phyloP scores from a whole-genome alignment of 176 grass and related monocot species.

The Luzula sylvatica region DNA sequence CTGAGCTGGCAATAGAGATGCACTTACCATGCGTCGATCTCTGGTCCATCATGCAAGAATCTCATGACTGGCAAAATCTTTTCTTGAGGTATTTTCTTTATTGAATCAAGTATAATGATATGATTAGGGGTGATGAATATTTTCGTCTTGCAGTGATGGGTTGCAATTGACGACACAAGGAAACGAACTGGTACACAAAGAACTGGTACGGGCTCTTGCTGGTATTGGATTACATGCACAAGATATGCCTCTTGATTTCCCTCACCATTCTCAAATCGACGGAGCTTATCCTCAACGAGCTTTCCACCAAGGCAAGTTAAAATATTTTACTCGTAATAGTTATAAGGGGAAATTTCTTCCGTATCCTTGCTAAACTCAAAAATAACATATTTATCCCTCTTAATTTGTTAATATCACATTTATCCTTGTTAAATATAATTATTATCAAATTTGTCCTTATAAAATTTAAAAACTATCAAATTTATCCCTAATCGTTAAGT shows the following conservation, averaged over 20 bases:
- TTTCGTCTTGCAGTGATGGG: conserved; percentile 53
- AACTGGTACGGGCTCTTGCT: conserved; percentile 41
- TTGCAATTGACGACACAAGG: conserved; percentile 68
- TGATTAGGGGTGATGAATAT: neutral
- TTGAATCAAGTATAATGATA: neutral
- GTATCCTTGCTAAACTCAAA: too few species aligned
- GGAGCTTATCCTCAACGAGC: conserved; percentile 36
- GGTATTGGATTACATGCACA: conserved; percentile 41
- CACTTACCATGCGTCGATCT: conserved; percentile 52
- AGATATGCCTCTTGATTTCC: conserved; percentile 64
- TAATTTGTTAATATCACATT: too few species aligned
- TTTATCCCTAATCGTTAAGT: too few species aligned
- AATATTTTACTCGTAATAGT: too few species aligned
- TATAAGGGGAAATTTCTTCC: too few species aligned
- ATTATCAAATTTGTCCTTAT: too few species aligned
- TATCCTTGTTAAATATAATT: too few species aligned
- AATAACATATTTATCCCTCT: too few species aligned
- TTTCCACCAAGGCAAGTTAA: conserved; percentile 24
- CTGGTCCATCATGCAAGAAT: conserved; percentile 74
- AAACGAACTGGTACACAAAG: conserved; percentile 53
- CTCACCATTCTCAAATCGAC: conserved; percentile 62
- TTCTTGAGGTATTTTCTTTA: conserved; percentile 58
- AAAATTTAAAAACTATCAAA: too few species aligned
- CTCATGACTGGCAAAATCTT: conserved; percentile 49
- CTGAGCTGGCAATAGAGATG: conserved; percentile 66